Evolutionary conservation across 2,329 filamentous ascomycete species (phyloP), one percentile per base, ranked within the genome.

Genomic region (Paraphoma chrysanthemicola): DNA sequence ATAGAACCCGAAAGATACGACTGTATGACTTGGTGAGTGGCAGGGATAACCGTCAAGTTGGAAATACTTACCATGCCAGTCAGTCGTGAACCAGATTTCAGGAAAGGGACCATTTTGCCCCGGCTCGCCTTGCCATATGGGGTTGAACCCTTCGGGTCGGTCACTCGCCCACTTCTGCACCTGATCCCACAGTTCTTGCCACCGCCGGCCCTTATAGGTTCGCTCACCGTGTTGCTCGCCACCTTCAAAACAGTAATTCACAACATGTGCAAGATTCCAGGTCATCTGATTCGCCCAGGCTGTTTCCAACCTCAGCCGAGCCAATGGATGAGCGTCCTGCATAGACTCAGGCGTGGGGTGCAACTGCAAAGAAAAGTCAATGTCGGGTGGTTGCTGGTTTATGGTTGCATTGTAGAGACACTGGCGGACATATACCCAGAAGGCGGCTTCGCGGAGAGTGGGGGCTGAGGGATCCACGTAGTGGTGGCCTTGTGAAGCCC

Each of bases 361-460:
- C 12, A 74, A 45, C 44, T 63, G 58, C 12, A 74, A 49, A 4
- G 62, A 66, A 17, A 72, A 69, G 44, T 73, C 70, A 30, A 74
- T 55, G 23, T 73, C 66, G 4, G 63, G 71, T 4, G 69, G 62
- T 42, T 70, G 68, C 53, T 74, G 70, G 33, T 73, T 70, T 30
- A 73, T 68, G 6, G 69, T 72, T 10, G 70, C 67, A 31, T 63
- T 74, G 47, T 73, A 73, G 7, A 74, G 62, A 44, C 69, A 73
- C 49, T 74, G 71, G 11, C 70, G 66, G 23, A 74, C 70, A 44
- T 73, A 72, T 8, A 74, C 67, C 70, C 69, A 73, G 43, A 73
- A 74, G 7, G 70, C 67, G 44, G 71, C 70, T 39, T 74, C 68
- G 30, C 70, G 70, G 11, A 73, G 54, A 2, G 71, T 71, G 5